Conservation (phyloP, 164 flowering plant genomes). For the Platanus orientalis region DNA sequence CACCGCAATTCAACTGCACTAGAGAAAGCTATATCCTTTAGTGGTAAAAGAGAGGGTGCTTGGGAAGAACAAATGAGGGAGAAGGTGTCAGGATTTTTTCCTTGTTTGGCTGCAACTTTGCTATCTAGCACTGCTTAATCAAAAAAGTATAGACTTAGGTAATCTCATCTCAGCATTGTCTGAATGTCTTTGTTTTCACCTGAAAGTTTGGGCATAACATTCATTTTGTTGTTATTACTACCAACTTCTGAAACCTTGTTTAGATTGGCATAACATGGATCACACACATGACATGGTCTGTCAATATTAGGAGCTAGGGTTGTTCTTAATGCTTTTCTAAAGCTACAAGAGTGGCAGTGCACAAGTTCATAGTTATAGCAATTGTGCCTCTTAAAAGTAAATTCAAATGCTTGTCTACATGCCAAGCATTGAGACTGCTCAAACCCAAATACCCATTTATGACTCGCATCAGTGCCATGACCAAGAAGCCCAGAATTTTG, state of each 20-base stretch:
- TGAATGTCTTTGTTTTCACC: conserved; percentile 50
- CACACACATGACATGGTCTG: conserved; percentile 80
- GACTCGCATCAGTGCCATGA: conserved; percentile 29
- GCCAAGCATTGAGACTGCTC: too few species aligned
- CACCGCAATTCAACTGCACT: conserved; percentile 29
- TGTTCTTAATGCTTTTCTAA: too few species aligned
- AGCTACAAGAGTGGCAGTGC: too few species aligned
- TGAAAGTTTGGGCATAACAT: conserved; percentile 36
- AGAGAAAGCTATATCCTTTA: conserved; percentile 35
- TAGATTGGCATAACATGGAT: conserved; percentile 62
- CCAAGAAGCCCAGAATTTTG: conserved; percentile 39
- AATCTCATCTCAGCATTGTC: conserved; percentile 43
- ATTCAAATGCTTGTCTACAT: too few species aligned
- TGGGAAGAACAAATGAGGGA: conserved; percentile 37
- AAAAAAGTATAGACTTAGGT: conserved; percentile 33
- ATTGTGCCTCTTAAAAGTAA: too few species aligned
- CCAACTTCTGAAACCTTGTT: conserved; percentile 49
- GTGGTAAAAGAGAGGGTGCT: conserved; percentile 37
- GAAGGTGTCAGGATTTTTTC: conserved; percentile 44
- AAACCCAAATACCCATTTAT: too few species aligned
- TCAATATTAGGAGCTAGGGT: conserved; percentile 74
- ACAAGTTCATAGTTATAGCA: too few species aligned
- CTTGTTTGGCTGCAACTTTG: conserved; percentile 50
- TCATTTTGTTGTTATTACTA: conserved; percentile 32
- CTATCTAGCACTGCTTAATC: conserved; percentile 50